Evolutionary conservation across 129 eudicot genomes (phyloP).

Genomic region (Lactuca saligna): DNA sequence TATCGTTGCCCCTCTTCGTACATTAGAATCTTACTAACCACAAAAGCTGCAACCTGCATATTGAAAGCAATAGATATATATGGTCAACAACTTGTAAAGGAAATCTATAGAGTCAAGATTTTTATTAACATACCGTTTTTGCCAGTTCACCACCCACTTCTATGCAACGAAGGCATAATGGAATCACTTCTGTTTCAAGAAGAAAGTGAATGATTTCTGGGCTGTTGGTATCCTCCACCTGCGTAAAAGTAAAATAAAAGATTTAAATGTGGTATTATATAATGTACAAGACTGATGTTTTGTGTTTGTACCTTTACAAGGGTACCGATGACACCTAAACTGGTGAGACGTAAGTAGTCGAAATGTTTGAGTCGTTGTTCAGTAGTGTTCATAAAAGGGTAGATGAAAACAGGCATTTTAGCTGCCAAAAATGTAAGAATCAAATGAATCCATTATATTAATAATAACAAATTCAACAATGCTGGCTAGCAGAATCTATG

Average conservation of each 20-base stretch:
- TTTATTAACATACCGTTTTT: slow-evolving; percentile 32
- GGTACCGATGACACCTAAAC: slow-evolving; percentile 45
- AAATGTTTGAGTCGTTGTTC: slow-evolving; percentile 29
- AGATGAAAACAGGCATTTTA: slow-evolving; percentile 41
- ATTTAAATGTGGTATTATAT: neutral
- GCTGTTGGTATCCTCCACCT: slow-evolving; percentile 38
- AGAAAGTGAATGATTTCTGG: slow-evolving; percentile 40
- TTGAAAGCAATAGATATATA: neutral
- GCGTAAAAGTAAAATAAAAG: neutral
- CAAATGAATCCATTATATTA: neutral
- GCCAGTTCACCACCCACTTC: slow-evolving; percentile 43
- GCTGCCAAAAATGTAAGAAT: slow-evolving; percentile 29
- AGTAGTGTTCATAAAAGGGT: slow-evolving; percentile 37
- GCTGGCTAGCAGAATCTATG: neutral
- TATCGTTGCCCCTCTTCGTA: slow-evolving; percentile 35
- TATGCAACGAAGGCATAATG: slow-evolving; percentile 46
- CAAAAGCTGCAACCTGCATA: slow-evolving; percentile 41
- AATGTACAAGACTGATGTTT: neutral
- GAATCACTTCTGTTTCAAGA: slow-evolving; percentile 44
- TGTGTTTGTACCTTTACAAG: slow-evolving; percentile 39
- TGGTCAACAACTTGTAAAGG: neutral
- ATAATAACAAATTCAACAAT: slow-evolving; percentile 1
- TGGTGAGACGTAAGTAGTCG: slow-evolving; percentile 40
- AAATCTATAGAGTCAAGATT: neutral
- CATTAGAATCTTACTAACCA: slow-evolving; percentile 34